Conservation (phyloP, 2,329 filamentous ascomycete species). For the Neonectria coccinea region DNA sequence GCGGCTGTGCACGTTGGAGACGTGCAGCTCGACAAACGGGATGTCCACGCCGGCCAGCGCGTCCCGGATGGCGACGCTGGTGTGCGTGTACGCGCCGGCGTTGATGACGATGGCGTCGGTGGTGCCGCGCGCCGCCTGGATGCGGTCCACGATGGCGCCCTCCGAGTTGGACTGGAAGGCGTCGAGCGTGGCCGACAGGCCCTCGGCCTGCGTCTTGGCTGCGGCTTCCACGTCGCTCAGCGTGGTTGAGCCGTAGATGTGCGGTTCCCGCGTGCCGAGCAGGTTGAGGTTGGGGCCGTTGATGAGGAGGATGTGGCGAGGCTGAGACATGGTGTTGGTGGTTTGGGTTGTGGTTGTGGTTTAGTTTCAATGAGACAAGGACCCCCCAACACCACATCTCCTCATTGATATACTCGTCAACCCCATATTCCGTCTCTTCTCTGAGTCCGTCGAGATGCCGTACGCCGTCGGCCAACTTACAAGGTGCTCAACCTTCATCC, state of each 20-base stretch:
- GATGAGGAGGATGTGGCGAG: constrained; percentile 73
- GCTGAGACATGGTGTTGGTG: constrained; percentile 29
- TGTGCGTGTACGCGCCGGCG: constrained; percentile 80
- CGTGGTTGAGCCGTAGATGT: constrained; percentile 78
- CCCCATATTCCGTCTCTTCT: constrained; percentile 8
- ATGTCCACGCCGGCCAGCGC: constrained; percentile 76
- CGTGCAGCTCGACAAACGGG: constrained; percentile 83
- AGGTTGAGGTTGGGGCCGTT: constrained; percentile 89
- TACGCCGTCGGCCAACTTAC: neutral
- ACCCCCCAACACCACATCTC: neutral
- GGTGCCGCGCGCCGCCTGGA: constrained; percentile 71
- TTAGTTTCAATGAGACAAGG: neutral
- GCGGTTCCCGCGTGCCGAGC: constrained; percentile 78
- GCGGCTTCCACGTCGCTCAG: constrained; percentile 69
- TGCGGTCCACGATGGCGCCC: constrained; percentile 78
- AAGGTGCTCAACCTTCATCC: constrained; percentile 17
- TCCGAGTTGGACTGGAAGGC: constrained; percentile 84
- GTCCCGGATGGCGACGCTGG: constrained; percentile 80
- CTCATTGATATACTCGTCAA: constrained; percentile 17
- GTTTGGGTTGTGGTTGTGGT: neutral
- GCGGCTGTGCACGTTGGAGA: constrained; percentile 78
- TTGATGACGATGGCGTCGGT: constrained; percentile 80
- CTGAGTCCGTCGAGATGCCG: neutral
- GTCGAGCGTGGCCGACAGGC: constrained; percentile 62
- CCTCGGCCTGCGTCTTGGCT: constrained; percentile 61